A percentile compares a stretch with the other conserved stretches of the same genome.
These are phyloP conservation scores for Cylindrodendrum hubeiense DNA, from an alignment of 2,329 filamentous ascomycete species.

Conservation along the genomic window DNA sequence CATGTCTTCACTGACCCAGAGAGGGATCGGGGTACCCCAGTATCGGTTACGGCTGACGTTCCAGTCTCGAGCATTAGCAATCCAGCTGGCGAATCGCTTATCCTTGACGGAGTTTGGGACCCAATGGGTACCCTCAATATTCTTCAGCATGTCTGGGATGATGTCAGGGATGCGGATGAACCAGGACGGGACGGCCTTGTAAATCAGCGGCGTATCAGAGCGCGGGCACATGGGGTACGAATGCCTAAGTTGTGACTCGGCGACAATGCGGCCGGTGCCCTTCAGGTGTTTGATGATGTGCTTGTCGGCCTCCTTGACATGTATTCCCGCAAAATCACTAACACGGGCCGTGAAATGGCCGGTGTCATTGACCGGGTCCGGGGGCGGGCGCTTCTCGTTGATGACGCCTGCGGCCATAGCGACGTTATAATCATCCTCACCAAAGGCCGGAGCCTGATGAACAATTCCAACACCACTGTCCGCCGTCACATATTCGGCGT, in stretches of 20 bases:
- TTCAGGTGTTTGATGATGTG: slow-evolving; percentile 92
- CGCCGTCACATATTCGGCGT: slow-evolving; percentile 87
- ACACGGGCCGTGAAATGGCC: slow-evolving; percentile 84
- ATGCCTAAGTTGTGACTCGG: slow-evolving; percentile 89
- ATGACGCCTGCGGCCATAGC: slow-evolving; percentile 83
- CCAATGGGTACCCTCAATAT: slow-evolving; percentile 92
- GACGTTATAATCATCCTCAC: slow-evolving; percentile 95
- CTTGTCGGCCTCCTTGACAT: slow-evolving; percentile 94
- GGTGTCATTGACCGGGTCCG: slow-evolving; percentile 89
- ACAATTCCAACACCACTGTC: slow-evolving; percentile 95
- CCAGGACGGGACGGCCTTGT: slow-evolving; percentile 93
- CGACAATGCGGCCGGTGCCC: slow-evolving; percentile 79
- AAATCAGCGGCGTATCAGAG: slow-evolving; percentile 95
- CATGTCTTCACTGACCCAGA: slow-evolving; percentile 92
- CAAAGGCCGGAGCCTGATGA: slow-evolving; percentile 92
- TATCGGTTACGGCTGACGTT: slow-evolving; percentile 94
- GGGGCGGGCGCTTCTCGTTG: slow-evolving; percentile 80
- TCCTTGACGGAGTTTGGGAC: slow-evolving; percentile 93
- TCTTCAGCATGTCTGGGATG: slow-evolving; percentile 89
- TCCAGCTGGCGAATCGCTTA: slow-evolving; percentile 91
- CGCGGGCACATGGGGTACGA: slow-evolving; percentile 95
- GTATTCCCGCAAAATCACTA: slow-evolving; percentile 83
- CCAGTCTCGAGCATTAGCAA: slow-evolving; percentile 92
- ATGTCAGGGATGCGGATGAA: slow-evolving; percentile 90
- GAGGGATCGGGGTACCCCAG: slow-evolving; percentile 92